These are phyloP conservation scores for Phaeosphaeriaceae sp. DNA, from an alignment of 2,329 filamentous ascomycete species.

Conservation along the genomic window DNA sequence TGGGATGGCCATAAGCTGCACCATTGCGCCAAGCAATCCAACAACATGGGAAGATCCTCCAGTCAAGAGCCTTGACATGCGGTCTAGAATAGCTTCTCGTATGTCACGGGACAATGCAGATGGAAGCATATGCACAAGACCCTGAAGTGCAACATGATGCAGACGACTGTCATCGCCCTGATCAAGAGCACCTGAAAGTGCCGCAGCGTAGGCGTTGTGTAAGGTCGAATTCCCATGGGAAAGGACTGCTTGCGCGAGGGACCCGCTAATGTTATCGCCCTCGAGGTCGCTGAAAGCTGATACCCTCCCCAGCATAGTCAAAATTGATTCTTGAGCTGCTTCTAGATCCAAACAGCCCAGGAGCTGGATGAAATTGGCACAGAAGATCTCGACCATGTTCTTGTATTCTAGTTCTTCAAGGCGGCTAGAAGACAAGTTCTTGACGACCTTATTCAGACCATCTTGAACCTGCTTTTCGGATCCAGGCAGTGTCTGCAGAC, in stretches of 20 bases:
- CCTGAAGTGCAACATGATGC: slow-evolving; percentile 18
- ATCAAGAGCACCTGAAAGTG: slow-evolving; percentile 23
- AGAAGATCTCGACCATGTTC: slow-evolving; percentile 34
- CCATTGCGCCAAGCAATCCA: slow-evolving; percentile 33
- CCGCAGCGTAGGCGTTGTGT: slow-evolving; percentile 26
- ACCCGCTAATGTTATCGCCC: slow-evolving; percentile 15
- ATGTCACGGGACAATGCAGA: slow-evolving; percentile 37
- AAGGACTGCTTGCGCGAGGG: slow-evolving; percentile 33
- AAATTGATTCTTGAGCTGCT: slow-evolving; percentile 20
- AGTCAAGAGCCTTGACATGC: slow-evolving; percentile 25
- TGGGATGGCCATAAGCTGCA: slow-evolving; percentile 41
- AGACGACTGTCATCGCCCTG: slow-evolving; percentile 10
- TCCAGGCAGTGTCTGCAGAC: slow-evolving; percentile 30
- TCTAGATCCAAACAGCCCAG: slow-evolving; percentile 28
- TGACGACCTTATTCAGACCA: slow-evolving; percentile 28
- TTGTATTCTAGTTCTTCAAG: slow-evolving; percentile 23
- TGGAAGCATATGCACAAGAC: slow-evolving; percentile 31
- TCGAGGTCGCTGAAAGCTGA: slow-evolving; percentile 14
- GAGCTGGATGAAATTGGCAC: slow-evolving; percentile 32
- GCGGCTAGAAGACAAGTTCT: slow-evolving; percentile 21
- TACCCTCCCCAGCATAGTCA: slow-evolving; percentile 25
- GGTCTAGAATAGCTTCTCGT: slow-evolving; percentile 42
- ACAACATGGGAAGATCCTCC: slow-evolving; percentile 11
- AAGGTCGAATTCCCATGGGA: slow-evolving; percentile 21
- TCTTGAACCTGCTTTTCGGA: slow-evolving; percentile 26